Evolutionary conservation across 2,329 filamentous ascomycete genomes (phyloP).

Genomic region (Sarocladium strictum): DNA sequence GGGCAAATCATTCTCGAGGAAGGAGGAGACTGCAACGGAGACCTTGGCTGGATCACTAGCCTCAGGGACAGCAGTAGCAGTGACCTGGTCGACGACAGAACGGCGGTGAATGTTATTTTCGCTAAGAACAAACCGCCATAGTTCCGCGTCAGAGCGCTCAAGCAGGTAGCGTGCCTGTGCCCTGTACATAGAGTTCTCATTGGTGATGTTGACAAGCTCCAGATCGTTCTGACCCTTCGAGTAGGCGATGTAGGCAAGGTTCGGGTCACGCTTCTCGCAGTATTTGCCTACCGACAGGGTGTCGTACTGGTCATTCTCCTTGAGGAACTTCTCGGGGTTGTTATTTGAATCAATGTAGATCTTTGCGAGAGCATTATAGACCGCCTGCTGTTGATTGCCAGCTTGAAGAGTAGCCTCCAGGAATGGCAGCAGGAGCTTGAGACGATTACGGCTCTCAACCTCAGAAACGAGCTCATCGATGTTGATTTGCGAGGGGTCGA

Average conservation of each 20-base stretch:
- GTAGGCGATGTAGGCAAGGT: slow-evolving; percentile 91
- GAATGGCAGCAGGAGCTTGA: slow-evolving; percentile 95
- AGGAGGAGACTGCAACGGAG: slow-evolving; percentile 86
- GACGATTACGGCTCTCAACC: slow-evolving; percentile 90
- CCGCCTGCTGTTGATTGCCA: slow-evolving; percentile 92
- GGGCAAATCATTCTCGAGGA: slow-evolving; percentile 85
- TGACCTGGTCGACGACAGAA: slow-evolving; percentile 92
- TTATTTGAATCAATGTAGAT: slow-evolving; percentile 99
- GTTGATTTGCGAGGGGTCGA: slow-evolving; percentile 77
- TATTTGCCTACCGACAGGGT: slow-evolving; percentile 91
- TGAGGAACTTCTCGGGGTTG: slow-evolving; percentile 94
- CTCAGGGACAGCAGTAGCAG: slow-evolving; percentile 88
- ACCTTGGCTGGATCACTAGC: slow-evolving; percentile 92
- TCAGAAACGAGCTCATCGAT: slow-evolving; percentile 92
- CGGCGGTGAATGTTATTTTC: slow-evolving; percentile 94
- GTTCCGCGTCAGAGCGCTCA: slow-evolving; percentile 80
- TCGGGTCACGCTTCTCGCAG: slow-evolving; percentile 97
- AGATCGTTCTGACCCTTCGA: slow-evolving; percentile 95
- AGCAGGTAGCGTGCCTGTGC: slow-evolving; percentile 94
- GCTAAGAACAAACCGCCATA: slow-evolving; percentile 92
- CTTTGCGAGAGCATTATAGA: slow-evolving; percentile 96
- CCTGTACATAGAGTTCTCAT: slow-evolving; percentile 99
- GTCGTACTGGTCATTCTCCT: slow-evolving; percentile 96
- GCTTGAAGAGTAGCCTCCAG: slow-evolving; percentile 83
- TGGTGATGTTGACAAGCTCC: slow-evolving; percentile 95